These are phyloP conservation scores for Fraxinus sp. DNA, from an alignment of 305 asterid species.

Conservation along the genomic window DNA sequence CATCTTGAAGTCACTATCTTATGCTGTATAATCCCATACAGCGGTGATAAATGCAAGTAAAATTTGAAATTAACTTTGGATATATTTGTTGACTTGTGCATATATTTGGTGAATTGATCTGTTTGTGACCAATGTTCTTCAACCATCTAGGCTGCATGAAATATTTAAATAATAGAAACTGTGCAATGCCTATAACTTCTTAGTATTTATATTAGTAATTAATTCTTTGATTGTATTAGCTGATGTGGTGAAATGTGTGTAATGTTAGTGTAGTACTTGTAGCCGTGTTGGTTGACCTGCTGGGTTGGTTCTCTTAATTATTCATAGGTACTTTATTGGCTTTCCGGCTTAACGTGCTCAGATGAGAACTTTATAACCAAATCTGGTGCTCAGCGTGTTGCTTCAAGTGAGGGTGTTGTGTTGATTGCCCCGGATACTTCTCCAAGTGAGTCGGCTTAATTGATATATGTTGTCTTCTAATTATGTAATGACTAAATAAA, in stretches of 20 bases:
- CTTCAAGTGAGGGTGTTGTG: constrained; percentile 75
- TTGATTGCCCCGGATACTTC: constrained; percentile 82
- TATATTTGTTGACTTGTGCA: background rate
- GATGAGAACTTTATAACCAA: constrained; percentile 90
- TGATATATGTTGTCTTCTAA: background rate
- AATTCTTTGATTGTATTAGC: background rate
- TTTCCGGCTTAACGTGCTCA: constrained; percentile 86
- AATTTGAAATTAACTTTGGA: background rate
- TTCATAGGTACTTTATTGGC: constrained; percentile 86
- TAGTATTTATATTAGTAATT: background rate
- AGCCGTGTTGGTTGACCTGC: background rate
- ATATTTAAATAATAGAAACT: background rate
- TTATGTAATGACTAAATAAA: background rate
- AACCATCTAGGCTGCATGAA: background rate
- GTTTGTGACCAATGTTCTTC: background rate
- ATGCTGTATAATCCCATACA: background rate
- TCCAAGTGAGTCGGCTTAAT: constrained; percentile 61
- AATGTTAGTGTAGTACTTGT: background rate
- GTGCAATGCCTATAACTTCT: background rate
- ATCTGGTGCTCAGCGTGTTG: constrained; percentile 96
- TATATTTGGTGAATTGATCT: background rate
- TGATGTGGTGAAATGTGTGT: background rate
- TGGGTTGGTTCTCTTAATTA: background rate
- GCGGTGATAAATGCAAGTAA: background rate
- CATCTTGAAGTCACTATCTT: background rate